A percentile compares a stretch with the other conserved stretches of the same genome.
Evolutionary conservation across 2,329 filamentous ascomycete genomes (phyloP).

Genomic region (Hypoxylon sp.): DNA sequence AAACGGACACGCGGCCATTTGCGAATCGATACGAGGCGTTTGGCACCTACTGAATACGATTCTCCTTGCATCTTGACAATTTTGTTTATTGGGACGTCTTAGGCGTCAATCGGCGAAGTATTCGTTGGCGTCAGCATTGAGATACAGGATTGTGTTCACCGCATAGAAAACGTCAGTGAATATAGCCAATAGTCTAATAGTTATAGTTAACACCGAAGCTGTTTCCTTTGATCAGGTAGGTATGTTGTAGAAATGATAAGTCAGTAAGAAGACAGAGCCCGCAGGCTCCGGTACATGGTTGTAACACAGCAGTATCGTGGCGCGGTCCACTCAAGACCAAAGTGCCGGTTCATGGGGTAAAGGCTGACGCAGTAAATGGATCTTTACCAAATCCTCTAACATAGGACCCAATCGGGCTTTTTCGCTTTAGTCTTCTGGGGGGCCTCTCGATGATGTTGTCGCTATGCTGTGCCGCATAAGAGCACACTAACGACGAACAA

Average conservation of each 20-base stretch:
- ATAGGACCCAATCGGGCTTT: slow-evolving; percentile 34
- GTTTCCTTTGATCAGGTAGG: not conserved
- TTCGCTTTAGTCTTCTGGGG: slow-evolving; percentile 5
- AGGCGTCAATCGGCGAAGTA: slow-evolving; percentile 3
- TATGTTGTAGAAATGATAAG: not conserved
- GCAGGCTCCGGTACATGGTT: not conserved
- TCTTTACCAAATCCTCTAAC: slow-evolving; percentile 1
- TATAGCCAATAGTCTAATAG: slow-evolving; percentile 1
- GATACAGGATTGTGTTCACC: not conserved
- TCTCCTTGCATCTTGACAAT: not conserved
- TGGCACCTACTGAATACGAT: slow-evolving; percentile 3
- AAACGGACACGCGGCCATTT: slow-evolving; percentile 15
- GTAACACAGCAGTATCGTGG: slow-evolving; percentile 12
- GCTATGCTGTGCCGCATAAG: slow-evolving; percentile 2
- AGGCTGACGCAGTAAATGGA: slow-evolving; percentile 13
- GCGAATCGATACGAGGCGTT: slow-evolving; percentile 28
- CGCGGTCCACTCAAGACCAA: slow-evolving; percentile 18
- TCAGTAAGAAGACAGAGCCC: not conserved
- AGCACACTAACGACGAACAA: not conserved
- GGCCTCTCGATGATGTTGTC: not conserved
- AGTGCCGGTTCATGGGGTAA: slow-evolving; percentile 29
- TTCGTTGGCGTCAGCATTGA: slow-evolving; percentile 11
- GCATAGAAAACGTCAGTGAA: not conserved
- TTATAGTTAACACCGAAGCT: not conserved
- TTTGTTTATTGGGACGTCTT: not conserved